These are phyloP conservation scores for Herpetospermum pedunculosum DNA, from an alignment of 306 rosid species.

Conservation along the genomic window DNA sequence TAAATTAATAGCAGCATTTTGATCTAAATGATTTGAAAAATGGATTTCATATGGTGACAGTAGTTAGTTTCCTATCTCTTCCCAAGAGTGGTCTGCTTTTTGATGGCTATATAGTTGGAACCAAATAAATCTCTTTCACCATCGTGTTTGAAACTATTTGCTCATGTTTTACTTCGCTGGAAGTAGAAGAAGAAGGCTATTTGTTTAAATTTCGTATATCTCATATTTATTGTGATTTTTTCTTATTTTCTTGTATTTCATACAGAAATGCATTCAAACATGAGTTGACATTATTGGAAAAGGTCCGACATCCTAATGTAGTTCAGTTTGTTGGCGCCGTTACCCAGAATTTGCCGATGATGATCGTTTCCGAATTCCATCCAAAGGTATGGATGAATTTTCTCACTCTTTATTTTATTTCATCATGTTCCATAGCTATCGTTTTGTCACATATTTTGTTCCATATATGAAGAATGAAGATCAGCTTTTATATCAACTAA, in stretches of 20 bases:
- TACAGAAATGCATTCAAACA: slow-evolving; percentile 79
- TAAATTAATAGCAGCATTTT: not conserved
- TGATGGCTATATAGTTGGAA: not conserved
- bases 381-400: slow-evolving; percentile 49
- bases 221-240: not conserved
- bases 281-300: slow-evolving; percentile 80
- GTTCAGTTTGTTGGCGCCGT: slow-evolving; percentile 99
- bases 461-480: not conserved
- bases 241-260: slow-evolving; percentile 4
- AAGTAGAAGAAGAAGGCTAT: not conserved
- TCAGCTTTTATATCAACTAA: not conserved
- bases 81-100: not conserved
- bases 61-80: not conserved
- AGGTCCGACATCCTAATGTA: slow-evolving; percentile 93
- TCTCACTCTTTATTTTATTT: slow-evolving; percentile 11
- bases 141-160: not conserved
- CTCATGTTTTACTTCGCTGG: not conserved
- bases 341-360: slow-evolving; percentile 96
- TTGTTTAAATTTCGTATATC: not conserved
- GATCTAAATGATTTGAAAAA: not conserved
- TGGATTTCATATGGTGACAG: not conserved
- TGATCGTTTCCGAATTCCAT: slow-evolving; percentile 92
- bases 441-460: not conserved
- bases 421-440: not conserved
- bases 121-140: not conserved